Conservation (phyloP, 306 rosid species). For the Phaseolus lunatus region DNA sequence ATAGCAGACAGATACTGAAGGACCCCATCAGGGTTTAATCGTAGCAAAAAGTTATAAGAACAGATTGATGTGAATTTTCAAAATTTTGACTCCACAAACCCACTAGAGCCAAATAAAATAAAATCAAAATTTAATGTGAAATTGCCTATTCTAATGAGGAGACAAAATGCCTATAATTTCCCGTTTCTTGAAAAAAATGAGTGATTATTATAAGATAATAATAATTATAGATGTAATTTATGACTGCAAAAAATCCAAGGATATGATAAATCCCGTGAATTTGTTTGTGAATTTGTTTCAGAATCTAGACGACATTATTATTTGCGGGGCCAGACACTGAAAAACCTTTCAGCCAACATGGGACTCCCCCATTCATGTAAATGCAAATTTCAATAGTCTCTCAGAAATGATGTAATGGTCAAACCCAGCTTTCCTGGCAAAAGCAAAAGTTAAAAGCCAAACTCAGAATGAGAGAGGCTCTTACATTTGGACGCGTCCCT, state of each 20-base stretch:
- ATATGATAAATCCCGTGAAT: constrained; percentile 48
- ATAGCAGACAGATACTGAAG: neutral
- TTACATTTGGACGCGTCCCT: neutral
- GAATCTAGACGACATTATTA: constrained; percentile 45
- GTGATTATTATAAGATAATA: no score
- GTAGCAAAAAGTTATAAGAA: neutral
- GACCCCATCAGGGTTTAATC: constrained; percentile 29
- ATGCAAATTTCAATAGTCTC: constrained; percentile 26
- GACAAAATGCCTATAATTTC: constrained; percentile 3
- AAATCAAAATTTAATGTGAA: constrained; percentile 10
- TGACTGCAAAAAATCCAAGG: constrained; percentile 25
- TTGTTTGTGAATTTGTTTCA: constrained; percentile 50
- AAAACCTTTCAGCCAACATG: constrained; percentile 44
- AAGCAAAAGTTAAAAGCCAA: constrained; percentile 75
- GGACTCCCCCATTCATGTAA: constrained; percentile 22
- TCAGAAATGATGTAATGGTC: constrained; percentile 56
- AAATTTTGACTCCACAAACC: neutral
- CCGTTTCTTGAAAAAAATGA: constrained; percentile 17
- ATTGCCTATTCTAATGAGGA: constrained; percentile 7
- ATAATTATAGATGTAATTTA: neutral
- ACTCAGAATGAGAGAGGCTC: constrained; percentile 4
- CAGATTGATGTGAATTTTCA: constrained; percentile 19
- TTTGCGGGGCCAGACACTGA: constrained; percentile 20
- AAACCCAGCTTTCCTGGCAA: constrained; percentile 65
- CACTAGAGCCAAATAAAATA: constrained; percentile 27